Base-by-base conservation (phyloP, 176 grass and related monocot species). In the Avena insularis region DNA sequence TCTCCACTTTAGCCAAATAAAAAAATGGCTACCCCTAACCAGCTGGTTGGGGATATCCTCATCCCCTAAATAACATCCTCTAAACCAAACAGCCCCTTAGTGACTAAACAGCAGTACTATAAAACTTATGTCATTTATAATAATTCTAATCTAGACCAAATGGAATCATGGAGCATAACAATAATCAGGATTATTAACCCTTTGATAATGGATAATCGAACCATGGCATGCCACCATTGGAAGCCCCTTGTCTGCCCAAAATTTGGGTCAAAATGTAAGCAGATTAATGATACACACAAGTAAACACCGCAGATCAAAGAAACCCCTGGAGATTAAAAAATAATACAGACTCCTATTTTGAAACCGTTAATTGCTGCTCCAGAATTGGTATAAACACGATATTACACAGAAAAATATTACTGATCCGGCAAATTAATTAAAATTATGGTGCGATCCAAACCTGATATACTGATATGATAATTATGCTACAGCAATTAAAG, bases 391-490 rank as follows among this genome's bases (percentile, higher is more conserved):
- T 35, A 25, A 35, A 80, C 12, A 45, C 45, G 21, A 80, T 53
- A 84, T n/a, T 87, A 16, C 50, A 5, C 23, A 16, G 40, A 31
- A 66, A 83, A 51, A 33, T 45, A 57, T 0, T 73, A 53, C 76
- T 43, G 36, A 75, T 38, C 20, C 80, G 81, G 9, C 48, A 27
- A 0, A 40, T 43, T 43, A 21, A 27, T 58, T 73, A 67, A 29
- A 51, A n/a, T 11, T 31, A 66, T 68, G 80, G 59, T 45, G 48
- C 40, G 81, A 33, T 63, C 51, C 79, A 25, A 88, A 92, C 96
- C 93, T 98, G 80, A 98, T 98, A 60, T 96, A 98, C 65, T 98
- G 97, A 79, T 96, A 98, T 0, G 93, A 98, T 71, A 98, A 74
- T 25, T 94, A 89, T 54, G 94, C 92, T 2, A 92, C 94, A 81